Evolutionary conservation across 1,284 basidiomycete genomes (phyloP), one percentile per base, ranked within the genome.

Genomic region (Malassezia globosa): DNA sequence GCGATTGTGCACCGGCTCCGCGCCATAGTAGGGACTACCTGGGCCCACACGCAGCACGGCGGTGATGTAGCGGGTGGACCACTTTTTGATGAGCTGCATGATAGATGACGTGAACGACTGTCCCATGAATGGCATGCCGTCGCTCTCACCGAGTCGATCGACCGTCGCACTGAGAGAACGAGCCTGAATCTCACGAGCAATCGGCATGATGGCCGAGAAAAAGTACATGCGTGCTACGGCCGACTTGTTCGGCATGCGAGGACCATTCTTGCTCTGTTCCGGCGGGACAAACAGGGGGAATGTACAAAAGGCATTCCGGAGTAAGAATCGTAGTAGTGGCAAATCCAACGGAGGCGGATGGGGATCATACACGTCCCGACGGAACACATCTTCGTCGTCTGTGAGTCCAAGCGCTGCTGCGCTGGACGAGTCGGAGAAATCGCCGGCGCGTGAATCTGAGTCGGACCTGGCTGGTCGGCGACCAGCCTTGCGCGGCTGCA

Each of bases 201-300:
- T 46, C 2, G 66, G 66, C 24, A 66, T 45, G 19, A 65, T 34
- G 18, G 55, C 60, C 2, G 48, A 47, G 38, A 60, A 56, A 46
- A 63, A 61, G 57, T 55, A 67, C 18, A 42, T 54, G 37, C 57
- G 58, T 0, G 59, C 64, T 11, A 61, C 46, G 13, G 63, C 59
- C 8, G 58, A 59, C 41, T 64, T 64, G 55, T 59, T 59, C 1
- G 62, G 60, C 16, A 57, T 53, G 0, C 5, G 50, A 52, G 27
- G 48, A 10, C 41, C 41, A 11, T 43, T 57, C 45, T 54, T 54
- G 24, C 44, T 36, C 22, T 48, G 40, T 45, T 51, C 57, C 16
- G 61, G 57, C n/a, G 56, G 54, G 5, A 63, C 62, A 42, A 67
- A 65, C 38, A 67, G 56, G 2, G 64, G 64, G 51, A 61, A 67